phyloP scores from a whole-genome alignment of 202 grass and related monocot genomes.

The Setaria viridis region DNA sequence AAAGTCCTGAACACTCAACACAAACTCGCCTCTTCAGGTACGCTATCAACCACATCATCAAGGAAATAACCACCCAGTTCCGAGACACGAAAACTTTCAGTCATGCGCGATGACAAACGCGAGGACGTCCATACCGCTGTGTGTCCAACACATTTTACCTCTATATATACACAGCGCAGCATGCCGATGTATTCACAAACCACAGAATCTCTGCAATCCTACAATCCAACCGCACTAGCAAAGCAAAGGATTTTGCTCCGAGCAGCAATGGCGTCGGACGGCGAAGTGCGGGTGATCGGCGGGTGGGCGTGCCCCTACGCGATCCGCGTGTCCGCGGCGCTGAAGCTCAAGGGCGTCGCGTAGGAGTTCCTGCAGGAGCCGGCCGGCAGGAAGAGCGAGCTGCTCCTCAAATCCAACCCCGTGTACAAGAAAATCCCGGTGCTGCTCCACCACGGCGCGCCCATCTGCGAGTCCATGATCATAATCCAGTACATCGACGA shows the following conservation, averaged over 20 bases:
- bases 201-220: background rate
- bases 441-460: slow-evolving; percentile 40
- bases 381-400: slow-evolving; percentile 45
- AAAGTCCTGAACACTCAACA: too few relatives aligned
- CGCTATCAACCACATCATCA: too few relatives aligned
- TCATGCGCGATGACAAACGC: background rate
- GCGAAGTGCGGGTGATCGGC: slow-evolving; percentile 38
- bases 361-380: slow-evolving; percentile 46
- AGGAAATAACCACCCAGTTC: too few relatives aligned
- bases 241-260: background rate
- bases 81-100: too few relatives aligned
- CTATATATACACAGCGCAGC: background rate
- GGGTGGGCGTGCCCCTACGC: slow-evolving; percentile 41
- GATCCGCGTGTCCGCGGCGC: slow-evolving; percentile 21
- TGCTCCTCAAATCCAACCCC: slow-evolving; percentile 52
- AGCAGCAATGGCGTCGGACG: slow-evolving; percentile 4
- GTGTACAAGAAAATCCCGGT: slow-evolving; percentile 52
- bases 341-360: slow-evolving; percentile 44
- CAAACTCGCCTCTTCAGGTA: too few relatives aligned
- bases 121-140: background rate
- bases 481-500: slow-evolving; percentile 52
- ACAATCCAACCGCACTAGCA: background rate
- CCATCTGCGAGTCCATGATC: slow-evolving; percentile 49
- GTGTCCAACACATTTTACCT: background rate
- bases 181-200: background rate